phyloP scores from a whole-genome alignment of 108 stramenopile genomes.

The Aurantiochytrium sp. region DNA sequence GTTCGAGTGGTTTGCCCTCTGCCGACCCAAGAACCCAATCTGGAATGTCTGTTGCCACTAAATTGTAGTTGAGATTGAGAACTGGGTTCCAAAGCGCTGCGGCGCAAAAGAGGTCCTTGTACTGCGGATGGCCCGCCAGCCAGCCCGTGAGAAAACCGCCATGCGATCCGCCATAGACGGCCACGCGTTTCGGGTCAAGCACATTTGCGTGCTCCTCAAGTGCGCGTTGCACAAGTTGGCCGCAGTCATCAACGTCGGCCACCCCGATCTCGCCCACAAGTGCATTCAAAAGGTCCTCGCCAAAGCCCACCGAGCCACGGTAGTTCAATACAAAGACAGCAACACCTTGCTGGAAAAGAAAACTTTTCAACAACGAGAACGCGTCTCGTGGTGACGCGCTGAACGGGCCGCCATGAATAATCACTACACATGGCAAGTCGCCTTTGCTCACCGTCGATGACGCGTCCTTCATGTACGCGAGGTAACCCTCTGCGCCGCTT shows the following conservation, averaged over 20 bases:
- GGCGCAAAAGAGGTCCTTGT: neutral
- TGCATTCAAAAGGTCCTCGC: neutral
- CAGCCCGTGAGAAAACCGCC: neutral
- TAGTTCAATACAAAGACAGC: neutral
- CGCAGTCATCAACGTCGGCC: neutral
- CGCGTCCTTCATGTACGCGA: neutral
- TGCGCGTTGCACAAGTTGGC: neutral
- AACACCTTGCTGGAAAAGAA: neutral
- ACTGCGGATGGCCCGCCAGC: neutral
- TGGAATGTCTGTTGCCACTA: neutral
- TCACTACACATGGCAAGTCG: neutral
- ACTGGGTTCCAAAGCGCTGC: constrained; percentile 4
- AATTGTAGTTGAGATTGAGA: neutral
- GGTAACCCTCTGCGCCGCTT: neutral
- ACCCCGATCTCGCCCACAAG: neutral
- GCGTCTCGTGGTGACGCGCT: neutral
- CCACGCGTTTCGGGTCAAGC: neutral
- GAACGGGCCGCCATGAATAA: neutral
- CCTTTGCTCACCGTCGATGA: neutral
- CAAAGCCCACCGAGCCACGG: neutral
- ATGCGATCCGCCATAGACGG: neutral
- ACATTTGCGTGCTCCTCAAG: neutral
- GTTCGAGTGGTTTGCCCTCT: neutral
- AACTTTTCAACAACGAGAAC: neutral
- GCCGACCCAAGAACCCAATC: neutral